Percentiles rank a stretch among this genome's conserved stretches.
Evolutionary conservation across 768 basidiomycete genomes (phyloP).

Genomic region (Suillus decipiens): DNA sequence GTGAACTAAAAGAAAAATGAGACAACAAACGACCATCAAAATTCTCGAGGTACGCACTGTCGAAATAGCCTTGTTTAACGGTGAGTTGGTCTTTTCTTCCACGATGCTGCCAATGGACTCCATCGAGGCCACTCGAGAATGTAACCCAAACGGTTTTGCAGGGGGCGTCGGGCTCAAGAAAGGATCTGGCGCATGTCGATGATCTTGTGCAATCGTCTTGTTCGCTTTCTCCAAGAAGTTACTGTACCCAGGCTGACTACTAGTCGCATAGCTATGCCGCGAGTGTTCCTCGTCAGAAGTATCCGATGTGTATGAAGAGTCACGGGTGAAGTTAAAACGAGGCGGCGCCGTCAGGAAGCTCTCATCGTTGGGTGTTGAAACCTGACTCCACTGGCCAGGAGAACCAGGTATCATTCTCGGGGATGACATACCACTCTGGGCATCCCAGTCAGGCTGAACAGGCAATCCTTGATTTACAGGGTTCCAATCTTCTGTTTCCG

Average conservation of each 20-base stretch:
- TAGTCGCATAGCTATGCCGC: conserved; percentile 32
- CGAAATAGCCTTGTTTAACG: conserved; percentile 91
- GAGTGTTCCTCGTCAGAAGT: conserved; percentile 64
- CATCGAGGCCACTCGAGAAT: conserved; percentile 81
- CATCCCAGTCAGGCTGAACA: conserved; percentile 77
- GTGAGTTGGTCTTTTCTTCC: conserved; percentile 88
- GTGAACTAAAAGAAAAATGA: conserved; percentile 63
- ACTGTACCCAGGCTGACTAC: conserved; percentile 52
- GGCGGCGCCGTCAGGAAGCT: conserved; percentile 39
- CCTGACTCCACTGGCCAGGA: conserved; percentile 66
- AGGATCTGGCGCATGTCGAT: conserved; percentile 79
- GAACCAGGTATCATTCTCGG: conserved; percentile 47
- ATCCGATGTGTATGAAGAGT: conserved; percentile 42
- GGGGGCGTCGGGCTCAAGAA: conserved; percentile 73
- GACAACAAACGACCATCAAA: not conserved
- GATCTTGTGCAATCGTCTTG: conserved; percentile 76
- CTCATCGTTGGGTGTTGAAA: conserved; percentile 51
- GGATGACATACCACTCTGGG: conserved; percentile 51
- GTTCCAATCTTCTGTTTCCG: conserved; percentile 79
- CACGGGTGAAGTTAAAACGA: conserved; percentile 30
- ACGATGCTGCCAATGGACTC: conserved; percentile 92
- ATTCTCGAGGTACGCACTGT: conserved; percentile 51
- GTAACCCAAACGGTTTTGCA: conserved; percentile 72
- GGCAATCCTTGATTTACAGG: conserved; percentile 67
- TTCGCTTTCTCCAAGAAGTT: conserved; percentile 89